Percentiles rank a stretch among this genome's conserved stretches.
Evolutionary conservation across 2,329 filamentous ascomycete species (phyloP).

Genomic region (Arachnomyces sp.): DNA sequence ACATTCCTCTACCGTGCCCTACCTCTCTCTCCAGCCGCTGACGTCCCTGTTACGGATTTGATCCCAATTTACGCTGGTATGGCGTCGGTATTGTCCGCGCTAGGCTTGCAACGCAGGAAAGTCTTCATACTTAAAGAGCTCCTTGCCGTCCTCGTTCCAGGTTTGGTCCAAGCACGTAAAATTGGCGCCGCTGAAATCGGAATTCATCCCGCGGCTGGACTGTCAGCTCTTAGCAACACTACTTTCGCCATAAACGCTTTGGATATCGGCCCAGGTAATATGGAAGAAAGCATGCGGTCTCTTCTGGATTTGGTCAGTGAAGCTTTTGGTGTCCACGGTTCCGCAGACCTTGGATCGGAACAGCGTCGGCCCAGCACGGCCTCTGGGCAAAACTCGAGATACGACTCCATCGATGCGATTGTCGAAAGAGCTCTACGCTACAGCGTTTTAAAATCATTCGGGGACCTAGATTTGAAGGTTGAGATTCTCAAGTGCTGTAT

Average conservation of each 20-base stretch:
- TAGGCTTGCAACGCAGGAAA: constrained; percentile 82
- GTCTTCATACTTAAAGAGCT: constrained; percentile 82
- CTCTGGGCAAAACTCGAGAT: constrained; percentile 16
- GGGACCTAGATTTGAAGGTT: constrained; percentile 70
- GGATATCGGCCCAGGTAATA: constrained; percentile 33
- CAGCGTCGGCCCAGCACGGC: constrained; percentile 11
- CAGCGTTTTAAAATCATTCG: constrained; percentile 50
- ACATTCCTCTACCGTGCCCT: constrained; percentile 61
- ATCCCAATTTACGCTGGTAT: constrained; percentile 77
- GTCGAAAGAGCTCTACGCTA: constrained; percentile 39
- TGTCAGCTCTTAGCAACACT: constrained; percentile 60
- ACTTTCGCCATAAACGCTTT: constrained; percentile 36
- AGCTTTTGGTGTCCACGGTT: constrained; percentile 33
- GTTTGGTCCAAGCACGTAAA: constrained; percentile 82
- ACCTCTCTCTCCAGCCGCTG: constrained; percentile 51
- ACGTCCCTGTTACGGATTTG: constrained; percentile 65
- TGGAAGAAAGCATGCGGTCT: constrained; percentile 33
- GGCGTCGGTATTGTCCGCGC: constrained; percentile 67
- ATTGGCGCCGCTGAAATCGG: constrained; percentile 92
- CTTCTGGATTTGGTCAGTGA: constrained; percentile 31
- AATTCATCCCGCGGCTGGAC: constrained; percentile 82
- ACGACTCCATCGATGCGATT: constrained; percentile 31
- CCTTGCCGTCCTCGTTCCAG: constrained; percentile 71
- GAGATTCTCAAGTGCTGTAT: constrained; percentile 85
- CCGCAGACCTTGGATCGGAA: constrained; percentile 26